Percentiles rank a stretch among this genome's conserved stretches.
phyloP scores from a whole-genome alignment of 352 stramenopile genomes.

The Pythium dissimile region DNA sequence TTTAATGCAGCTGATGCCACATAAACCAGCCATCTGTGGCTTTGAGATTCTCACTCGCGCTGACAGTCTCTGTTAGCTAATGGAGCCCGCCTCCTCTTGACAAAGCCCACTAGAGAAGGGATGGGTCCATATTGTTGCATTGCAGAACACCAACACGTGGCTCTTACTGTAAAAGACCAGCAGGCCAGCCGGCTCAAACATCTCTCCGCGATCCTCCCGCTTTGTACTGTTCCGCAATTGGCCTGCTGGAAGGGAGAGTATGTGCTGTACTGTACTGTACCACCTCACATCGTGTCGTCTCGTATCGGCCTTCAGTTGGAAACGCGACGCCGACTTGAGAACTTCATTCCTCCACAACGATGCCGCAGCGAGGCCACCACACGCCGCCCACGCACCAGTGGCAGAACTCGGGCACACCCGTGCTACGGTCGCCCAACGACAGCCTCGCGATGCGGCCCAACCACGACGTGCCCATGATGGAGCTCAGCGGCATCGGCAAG shows the following conservation, averaged over 20 bases:
- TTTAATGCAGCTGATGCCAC: not conserved
- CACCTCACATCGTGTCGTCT: no score
- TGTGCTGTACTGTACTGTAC: no score
- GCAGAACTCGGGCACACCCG: conserved; percentile 6
- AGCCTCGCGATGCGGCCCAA: not conserved
- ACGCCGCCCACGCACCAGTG: conserved; percentile 6
- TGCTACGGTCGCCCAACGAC: conserved; percentile 7
- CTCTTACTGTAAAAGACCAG: not conserved
- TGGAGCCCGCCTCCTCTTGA: not conserved
- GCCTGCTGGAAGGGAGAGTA: no score
- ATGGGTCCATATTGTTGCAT: not conserved
- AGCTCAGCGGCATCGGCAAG: conserved; percentile 6
- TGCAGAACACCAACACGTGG: not conserved
- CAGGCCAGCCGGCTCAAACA: not conserved
- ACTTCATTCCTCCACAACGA: no score
- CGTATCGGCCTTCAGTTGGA: not conserved
- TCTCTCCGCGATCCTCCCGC: no score
- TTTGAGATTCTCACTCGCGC: not conserved
- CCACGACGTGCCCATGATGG: conserved; percentile 19
- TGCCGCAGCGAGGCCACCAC: not conserved
- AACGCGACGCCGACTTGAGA: not conserved
- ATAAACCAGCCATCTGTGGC: not conserved
- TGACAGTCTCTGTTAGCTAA: not conserved
- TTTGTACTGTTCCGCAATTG: no score
- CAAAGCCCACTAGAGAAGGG: no score